Evolutionary conservation across 2,329 filamentous ascomycete genomes (phyloP).

Genomic region (Orbilia quercus): DNA sequence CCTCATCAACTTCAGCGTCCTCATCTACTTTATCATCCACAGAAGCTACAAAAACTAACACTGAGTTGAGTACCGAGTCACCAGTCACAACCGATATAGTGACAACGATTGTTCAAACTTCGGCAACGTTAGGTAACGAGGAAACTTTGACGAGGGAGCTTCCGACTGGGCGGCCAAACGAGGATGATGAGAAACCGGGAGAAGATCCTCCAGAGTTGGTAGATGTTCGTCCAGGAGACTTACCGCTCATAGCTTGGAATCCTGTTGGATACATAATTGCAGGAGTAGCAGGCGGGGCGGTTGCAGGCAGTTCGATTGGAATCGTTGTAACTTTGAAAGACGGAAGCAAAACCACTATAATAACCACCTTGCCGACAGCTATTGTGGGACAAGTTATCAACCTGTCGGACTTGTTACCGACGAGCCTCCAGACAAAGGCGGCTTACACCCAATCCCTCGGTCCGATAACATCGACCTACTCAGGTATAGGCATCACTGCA

Average conservation of each 20-base stretch:
- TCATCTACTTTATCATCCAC: no score
- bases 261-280: background rate
- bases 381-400: conserved; percentile 9
- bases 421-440: background rate
- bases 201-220: background rate
- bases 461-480: background rate
- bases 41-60: no score
- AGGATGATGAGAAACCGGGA: background rate
- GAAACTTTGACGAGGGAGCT: background rate
- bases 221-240: background rate
- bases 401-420: conserved; percentile 14
- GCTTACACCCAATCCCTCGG: background rate
- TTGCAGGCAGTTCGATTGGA: background rate
- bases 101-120: no score
- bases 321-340: background rate
- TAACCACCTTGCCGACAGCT: background rate
- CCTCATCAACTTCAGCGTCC: no score
- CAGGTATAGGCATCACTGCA: no score
- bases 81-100: no score
- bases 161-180: background rate
- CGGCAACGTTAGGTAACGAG: no score
- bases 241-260: background rate
- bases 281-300: background rate
- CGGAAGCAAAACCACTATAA: background rate
- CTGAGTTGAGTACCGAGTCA: no score